Conservation (phyloP, 192 early-diverging fungal genomes). For the Umbelopsis sp. region DNA sequence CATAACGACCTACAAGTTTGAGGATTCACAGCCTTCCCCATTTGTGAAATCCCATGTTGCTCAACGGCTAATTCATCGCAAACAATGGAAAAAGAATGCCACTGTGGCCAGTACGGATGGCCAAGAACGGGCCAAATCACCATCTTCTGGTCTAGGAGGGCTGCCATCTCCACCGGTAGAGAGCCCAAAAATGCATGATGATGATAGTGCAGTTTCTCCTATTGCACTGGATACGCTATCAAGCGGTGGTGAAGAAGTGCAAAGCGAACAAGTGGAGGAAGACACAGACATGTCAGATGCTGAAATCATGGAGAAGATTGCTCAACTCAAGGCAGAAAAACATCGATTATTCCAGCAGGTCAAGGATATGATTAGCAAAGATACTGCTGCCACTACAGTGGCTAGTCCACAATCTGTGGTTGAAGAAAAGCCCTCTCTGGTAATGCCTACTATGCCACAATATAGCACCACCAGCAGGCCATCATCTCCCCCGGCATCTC, state of each 20-base stretch:
- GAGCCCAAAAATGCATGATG: background rate
- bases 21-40: constrained; percentile 9
- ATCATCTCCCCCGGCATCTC: constrained; percentile 8
- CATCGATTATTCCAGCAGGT: constrained; percentile 28
- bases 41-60: constrained; percentile 14
- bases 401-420: background rate
- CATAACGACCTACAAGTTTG: constrained; percentile 20
- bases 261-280: background rate
- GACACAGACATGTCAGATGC: background rate
- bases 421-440: background rate
- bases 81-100: background rate
- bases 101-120: background rate
- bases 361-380: constrained; percentile 18
- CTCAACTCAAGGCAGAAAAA: constrained; percentile 21
- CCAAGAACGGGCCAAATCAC: background rate
- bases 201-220: background rate
- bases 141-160: constrained; percentile 2
- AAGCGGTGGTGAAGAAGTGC: background rate
- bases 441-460: background rate
- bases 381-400: background rate
- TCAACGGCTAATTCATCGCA: background rate
- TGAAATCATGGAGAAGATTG: constrained; percentile 26
- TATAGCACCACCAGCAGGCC: background rate
- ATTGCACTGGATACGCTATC: background rate
- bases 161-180: constrained; percentile 26